Base-by-base conservation (phyloP, 768 basidiomycete genomes). In the Mycena crocata region DNA sequence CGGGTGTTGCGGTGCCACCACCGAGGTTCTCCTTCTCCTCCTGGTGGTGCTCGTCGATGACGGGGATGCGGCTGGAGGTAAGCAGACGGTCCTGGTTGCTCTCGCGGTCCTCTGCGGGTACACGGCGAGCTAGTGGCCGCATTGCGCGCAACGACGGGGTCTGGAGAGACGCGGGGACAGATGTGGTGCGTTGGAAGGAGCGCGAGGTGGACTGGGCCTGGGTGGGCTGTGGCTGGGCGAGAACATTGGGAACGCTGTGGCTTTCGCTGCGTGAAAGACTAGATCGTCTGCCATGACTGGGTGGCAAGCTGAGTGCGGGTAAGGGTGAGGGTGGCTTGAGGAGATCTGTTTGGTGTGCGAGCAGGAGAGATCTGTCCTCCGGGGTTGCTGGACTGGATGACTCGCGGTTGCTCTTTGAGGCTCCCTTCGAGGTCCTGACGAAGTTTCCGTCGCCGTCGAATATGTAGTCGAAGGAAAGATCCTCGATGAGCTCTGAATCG, bases 391-490 rank as follows among this genome's bases (percentile, higher is more conserved):
- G 85, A 21, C 67, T 66, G 40, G 84, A 81, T 2, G 84, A 86
- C 39, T 78, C 63, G 63, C 67, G 64, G 13, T 80, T 82, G 21
- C 81, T 81, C 72, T 85, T 84, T 55, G 80, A 78, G 13, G 77
- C 73, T 46, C 86, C 85, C 72, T 88, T 89, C 8, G 88, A 86
- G 21, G 85, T 80, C 15, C 90, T 87, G 49, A 89, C 79, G 60
- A 82, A 80, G 63, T 89, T 84, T 9, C 89, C 89, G 10, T 86
- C 79, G 13, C 81, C 87, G 14, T 82, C 87, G 46, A 80, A 81
- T 68, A 86, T 82, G 65, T 89, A 92, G 70, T 89, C 87, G 75
- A 92, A 90, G 9, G 88, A 90, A 56, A 90, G 84, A 71, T 90
- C 89, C 56, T 86, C 84, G 66, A 88, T 86, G 59, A 87, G n/a